phyloP scores from a whole-genome alignment of 352 stramenopile species.

The Pilasporangium apinafurcum region DNA sequence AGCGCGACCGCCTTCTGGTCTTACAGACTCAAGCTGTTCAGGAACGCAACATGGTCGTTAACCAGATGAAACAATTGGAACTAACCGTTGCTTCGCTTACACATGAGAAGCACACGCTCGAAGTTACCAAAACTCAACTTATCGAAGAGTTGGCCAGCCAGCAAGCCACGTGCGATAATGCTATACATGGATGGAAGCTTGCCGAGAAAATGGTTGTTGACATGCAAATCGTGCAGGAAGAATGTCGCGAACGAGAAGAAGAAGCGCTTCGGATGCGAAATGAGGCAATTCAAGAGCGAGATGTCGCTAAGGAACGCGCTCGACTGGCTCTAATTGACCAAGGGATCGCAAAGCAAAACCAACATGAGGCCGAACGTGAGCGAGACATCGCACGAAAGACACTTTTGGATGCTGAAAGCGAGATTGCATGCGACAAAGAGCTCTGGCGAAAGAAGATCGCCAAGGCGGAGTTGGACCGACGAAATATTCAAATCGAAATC shows the following conservation, averaged over 20 bases:
- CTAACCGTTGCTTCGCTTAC: slow-evolving; percentile 1
- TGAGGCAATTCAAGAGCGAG: slow-evolving; percentile 38
- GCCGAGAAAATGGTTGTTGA: slow-evolving; percentile 31
- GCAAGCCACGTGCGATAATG: slow-evolving; percentile 29
- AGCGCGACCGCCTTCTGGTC: slow-evolving; percentile 30
- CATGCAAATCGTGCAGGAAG: slow-evolving; percentile 29
- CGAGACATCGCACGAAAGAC: slow-evolving; percentile 25
- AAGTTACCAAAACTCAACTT: slow-evolving; percentile 19
- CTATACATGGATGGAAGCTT: slow-evolving; percentile 40
- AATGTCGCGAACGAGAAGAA: slow-evolving; percentile 40
- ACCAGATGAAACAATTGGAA: slow-evolving; percentile 11
- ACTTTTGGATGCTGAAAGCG: slow-evolving; percentile 20
- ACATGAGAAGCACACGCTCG: slow-evolving; percentile 16
- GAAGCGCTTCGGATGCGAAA: slow-evolving; percentile 36
- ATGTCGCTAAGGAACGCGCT: slow-evolving; percentile 27
- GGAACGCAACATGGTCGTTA: slow-evolving; percentile 7
- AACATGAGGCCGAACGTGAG: slow-evolving; percentile 31
- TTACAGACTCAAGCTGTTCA: slow-evolving; percentile 10
- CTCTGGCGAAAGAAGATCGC: slow-evolving; percentile 31
- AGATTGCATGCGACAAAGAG: slow-evolving; percentile 33
- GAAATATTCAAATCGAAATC: slow-evolving; percentile 60
- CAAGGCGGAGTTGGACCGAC: slow-evolving; percentile 36
- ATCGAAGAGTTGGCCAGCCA: slow-evolving; percentile 19
- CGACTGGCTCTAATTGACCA: slow-evolving; percentile 45
- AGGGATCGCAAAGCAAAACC: slow-evolving; percentile 34